Percentiles rank a stretch among this genome's conserved stretches.
Conservation (phyloP, 192 early-diverging fungal species). For the Backusella circina region DNA sequence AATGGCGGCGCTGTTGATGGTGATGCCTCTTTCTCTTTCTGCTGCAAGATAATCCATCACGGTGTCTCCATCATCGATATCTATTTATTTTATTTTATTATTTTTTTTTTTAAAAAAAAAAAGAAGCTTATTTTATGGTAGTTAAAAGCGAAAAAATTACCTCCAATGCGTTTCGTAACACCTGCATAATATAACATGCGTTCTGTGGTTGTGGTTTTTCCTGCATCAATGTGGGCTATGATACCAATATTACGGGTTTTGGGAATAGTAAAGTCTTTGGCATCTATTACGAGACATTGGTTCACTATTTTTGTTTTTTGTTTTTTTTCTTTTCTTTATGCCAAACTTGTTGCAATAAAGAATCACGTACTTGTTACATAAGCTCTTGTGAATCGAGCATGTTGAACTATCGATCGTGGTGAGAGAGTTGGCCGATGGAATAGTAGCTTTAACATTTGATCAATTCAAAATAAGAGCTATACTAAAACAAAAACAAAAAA, state of each 20-base stretch:
- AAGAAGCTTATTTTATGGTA: background rate
- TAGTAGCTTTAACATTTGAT: background rate
- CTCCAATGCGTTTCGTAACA: constrained; percentile 81
- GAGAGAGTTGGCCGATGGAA: background rate
- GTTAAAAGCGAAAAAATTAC: too few species aligned
- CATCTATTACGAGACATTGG: background rate
- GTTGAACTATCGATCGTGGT: background rate
- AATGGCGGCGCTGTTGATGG: constrained; percentile 91
- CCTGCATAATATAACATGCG: constrained; percentile 96
- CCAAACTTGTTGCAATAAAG: too few species aligned
- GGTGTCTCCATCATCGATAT: constrained; percentile 91
- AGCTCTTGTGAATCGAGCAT: background rate
- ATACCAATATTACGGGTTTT: constrained; percentile 86
- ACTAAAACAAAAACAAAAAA: background rate
- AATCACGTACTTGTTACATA: background rate
- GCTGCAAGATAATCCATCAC: constrained; percentile 90
- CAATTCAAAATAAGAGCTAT: background rate
- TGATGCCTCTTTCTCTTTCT: constrained; percentile 92
- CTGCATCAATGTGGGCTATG: constrained; percentile 97
- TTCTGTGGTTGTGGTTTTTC: constrained; percentile 97
- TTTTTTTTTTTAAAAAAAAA: too few species aligned
- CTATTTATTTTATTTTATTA: constrained; percentile 28
- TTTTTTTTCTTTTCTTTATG: too few species aligned
- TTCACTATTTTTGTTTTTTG: background rate
- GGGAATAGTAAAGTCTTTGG: constrained; percentile 36